A percentile compares a stretch with the other conserved stretches of the same genome.
Evolutionary conservation across 371 early-diverging fungal genomes (phyloP).

Genomic region (Mucor indicus): DNA sequence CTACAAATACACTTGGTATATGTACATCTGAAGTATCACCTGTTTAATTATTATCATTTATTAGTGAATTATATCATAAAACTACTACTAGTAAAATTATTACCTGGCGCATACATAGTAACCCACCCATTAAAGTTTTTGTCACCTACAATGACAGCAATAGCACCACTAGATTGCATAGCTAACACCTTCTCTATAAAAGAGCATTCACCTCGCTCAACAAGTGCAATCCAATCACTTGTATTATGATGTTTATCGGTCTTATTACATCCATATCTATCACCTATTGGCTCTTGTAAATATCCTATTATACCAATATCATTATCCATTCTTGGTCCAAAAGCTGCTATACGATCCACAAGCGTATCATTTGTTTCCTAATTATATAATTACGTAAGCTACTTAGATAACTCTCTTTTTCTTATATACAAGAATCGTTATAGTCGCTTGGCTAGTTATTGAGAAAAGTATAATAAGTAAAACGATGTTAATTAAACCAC

Average conservation of each 20-base stretch:
- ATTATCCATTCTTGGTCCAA: slow-evolving; percentile 60
- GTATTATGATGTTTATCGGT: slow-evolving; percentile 23
- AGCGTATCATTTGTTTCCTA: slow-evolving; percentile 61
- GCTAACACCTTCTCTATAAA: slow-evolving; percentile 87
- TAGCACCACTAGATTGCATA: slow-evolving; percentile 85
- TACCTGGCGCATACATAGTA: slow-evolving; percentile 91
- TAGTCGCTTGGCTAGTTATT: slow-evolving; percentile 9
- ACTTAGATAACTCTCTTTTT: neutral
- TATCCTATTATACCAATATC: slow-evolving; percentile 43
- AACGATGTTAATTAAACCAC: neutral
- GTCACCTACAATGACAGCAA: slow-evolving; percentile 91
- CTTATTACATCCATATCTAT: slow-evolving; percentile 33
- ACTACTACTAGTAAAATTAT: neutral
- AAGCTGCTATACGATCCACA: slow-evolving; percentile 66
- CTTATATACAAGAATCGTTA: slow-evolving; percentile 8
- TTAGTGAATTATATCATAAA: too few species aligned
- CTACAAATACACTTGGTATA: slow-evolving; percentile 80
- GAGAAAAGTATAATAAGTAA: neutral
- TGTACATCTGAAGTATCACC: slow-evolving; percentile 73
- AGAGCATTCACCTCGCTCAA: slow-evolving; percentile 84
- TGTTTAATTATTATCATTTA: slow-evolving; percentile 11
- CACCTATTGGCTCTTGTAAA: slow-evolving; percentile 30
- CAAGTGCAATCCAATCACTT: slow-evolving; percentile 75
- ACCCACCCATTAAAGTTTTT: slow-evolving; percentile 67
- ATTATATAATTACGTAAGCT: neutral